Evolutionary conservation across 495 filamentous ascomycete species (phyloP), one percentile per base, ranked within the genome.

Genomic region (Hypoxylon fuscum): DNA sequence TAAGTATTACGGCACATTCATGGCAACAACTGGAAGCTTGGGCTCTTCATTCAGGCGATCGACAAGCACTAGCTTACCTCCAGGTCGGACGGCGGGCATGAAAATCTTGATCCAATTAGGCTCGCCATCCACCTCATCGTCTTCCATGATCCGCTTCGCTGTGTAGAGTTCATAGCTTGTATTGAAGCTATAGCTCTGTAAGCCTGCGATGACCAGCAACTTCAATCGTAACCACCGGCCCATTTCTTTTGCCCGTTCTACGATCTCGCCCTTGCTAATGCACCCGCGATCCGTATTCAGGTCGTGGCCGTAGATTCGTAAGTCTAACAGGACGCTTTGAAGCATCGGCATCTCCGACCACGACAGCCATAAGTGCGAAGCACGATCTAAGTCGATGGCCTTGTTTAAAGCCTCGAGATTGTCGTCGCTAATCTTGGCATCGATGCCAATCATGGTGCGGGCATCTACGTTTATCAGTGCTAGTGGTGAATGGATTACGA

Each of bases 101-200:
- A 72, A 72, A 5, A 68, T 29, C 32, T 63, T 67, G 27, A 72
- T 57, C 69, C 69, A 72, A 48, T 72, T 72, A 1, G 69, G 69
- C 31, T 69, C 63, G 0, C 50, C 57, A 1, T 63, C 40, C 4
- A 69, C 15, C 44, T 64, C 54, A 11, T 69, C 63, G 6, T 15
- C 44, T 12, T 46, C 10, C 32, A 69, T 66, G 7, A 72, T 37
- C 8, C 45, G 35, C 2, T 27, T 22, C 2, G 32, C 46, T n/a
- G 63, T 57, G 20, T 56, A 55, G 3, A 34, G 35, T 9, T 62
- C n/a, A 29, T 65, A 65, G 15, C 17, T 40, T 3, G 46, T 61
- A 10, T 48, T 21, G 29, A 72, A 69, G 29, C 45, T 59, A 29
- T 72, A 72, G 22, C 69, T 72, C 49, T 69, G 63, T 4, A 72